Evolutionary conservation across 2,329 filamentous ascomycete species (phyloP), one percentile per base, ranked within the genome.

Genomic region (Fusarium secorum): DNA sequence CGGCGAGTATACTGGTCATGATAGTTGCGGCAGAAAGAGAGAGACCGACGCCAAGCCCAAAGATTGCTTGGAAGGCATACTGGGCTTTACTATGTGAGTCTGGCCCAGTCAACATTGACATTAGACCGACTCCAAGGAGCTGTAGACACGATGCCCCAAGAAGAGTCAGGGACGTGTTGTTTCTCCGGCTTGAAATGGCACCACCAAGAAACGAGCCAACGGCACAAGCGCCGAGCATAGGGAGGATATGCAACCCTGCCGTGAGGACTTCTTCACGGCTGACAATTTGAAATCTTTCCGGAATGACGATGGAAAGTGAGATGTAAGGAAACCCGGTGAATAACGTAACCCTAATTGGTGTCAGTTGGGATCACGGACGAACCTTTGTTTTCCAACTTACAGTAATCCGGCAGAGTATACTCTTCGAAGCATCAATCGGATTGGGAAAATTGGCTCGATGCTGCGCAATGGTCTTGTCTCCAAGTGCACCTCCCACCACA

Each of bases 241-340:
- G 88, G 18, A 90, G 79, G 10, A 90, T 81, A 46, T 88, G 85
- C 7, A 90, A 76, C 8, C 88, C 88, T 1, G 88, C 87, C 73
- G 83, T 82, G 28, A 90, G 80, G 0, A 86, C 82, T 35, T 79
- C 83, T 52, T 89, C 83, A 10, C 80, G 80, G 67, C 89, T 86
- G 56, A 89, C 84, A 39, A 90, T 85, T 66, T 90, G 88, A 53
- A 89, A 88, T 11, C 87, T 81, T 69, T 90, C 86, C 1, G 89
- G 88, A 8, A 91, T 83, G 35, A 85, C 83, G 60, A 90, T 85
- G 17, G 87, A 84, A n/a, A 89, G 81, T 8, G 86, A 81, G 26
- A 90, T 85, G 66, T 89, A 90, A 1, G 85, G 81, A 55, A 87
- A 88, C 4, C 88, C 88, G 1, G 85, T 85, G 22, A 90, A 80